A percentile compares a stretch with the other conserved stretches of the same genome.
These are phyloP conservation scores for Blastomyces emzantsi DNA, from an alignment of 2,329 filamentous ascomycete species.

Conservation along the genomic window DNA sequence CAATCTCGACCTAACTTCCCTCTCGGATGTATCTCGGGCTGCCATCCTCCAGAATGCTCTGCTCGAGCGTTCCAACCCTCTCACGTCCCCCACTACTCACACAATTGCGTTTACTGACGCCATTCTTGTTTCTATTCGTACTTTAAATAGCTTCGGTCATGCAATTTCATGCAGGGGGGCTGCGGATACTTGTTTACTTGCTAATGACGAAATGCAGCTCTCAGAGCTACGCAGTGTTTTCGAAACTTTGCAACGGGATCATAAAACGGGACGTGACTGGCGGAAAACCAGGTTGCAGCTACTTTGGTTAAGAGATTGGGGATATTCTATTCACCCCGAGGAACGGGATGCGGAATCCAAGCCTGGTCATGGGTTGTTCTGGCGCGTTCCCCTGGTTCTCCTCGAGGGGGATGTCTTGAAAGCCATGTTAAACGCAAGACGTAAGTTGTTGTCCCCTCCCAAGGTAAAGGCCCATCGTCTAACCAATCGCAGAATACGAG, in stretches of 20 bases:
- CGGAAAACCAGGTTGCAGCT: constrained; percentile 41
- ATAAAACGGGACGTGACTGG: constrained; percentile 43
- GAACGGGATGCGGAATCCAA: constrained; percentile 21
- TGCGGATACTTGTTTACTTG: constrained; percentile 46
- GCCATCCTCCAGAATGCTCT: constrained; percentile 37
- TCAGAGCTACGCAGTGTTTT: constrained; percentile 47
- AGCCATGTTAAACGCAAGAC: constrained; percentile 42
- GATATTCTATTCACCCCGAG: constrained; percentile 22
- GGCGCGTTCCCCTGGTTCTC: constrained; percentile 40
- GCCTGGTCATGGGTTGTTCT: constrained; percentile 38
- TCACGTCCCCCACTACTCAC: constrained; percentile 33
- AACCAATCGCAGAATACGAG: constrained; percentile 29
- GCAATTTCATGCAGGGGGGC: constrained; percentile 29
- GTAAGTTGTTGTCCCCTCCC: constrained; percentile 21
- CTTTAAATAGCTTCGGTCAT: constrained; percentile 34
- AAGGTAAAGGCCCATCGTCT: constrained; percentile 8
- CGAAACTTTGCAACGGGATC: constrained; percentile 36
- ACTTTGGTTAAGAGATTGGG: constrained; percentile 55
- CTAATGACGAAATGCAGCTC: constrained; percentile 44
- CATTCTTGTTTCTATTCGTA: constrained; percentile 33
- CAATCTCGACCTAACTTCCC: constrained; percentile 23
- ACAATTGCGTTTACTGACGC: constrained; percentile 35
- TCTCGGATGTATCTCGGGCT: constrained; percentile 32
- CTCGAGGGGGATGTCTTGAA: constrained; percentile 52
- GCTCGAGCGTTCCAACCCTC: constrained; percentile 30